Conservation (phyloP, 2,329 filamentous ascomycete genomes). For the Thermomyces lanuginosus region DNA sequence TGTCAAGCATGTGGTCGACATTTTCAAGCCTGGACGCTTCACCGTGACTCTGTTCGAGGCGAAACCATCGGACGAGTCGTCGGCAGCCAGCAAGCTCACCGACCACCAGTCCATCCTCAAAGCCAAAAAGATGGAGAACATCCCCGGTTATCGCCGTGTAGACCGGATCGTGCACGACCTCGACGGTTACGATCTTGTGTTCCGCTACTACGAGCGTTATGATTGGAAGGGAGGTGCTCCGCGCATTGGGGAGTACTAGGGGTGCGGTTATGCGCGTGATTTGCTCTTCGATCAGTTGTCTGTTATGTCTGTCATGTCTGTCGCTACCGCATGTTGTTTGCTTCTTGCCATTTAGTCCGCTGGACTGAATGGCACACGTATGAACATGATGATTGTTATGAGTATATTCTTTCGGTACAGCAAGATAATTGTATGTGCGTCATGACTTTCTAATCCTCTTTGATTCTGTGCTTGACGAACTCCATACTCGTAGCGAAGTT, state of each 20-base stretch:
- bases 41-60: slow-evolving; percentile 93
- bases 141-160: slow-evolving; percentile 72
- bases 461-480: too few species aligned
- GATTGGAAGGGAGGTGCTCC: slow-evolving; percentile 56
- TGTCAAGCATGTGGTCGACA: slow-evolving; percentile 81
- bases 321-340: too few species aligned
- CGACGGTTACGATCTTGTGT: slow-evolving; percentile 92
- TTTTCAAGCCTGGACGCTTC: slow-evolving; percentile 96
- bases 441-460: too few species aligned
- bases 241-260: slow-evolving; percentile 39
- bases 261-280: too few species aligned
- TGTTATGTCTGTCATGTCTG: slow-evolving; percentile 1
- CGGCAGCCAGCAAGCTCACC: slow-evolving; percentile 25
- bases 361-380: too few species aligned
- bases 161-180: slow-evolving; percentile 95
- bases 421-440: too few species aligned
- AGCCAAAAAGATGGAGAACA: slow-evolving; percentile 49
- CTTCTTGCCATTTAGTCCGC: too few species aligned
- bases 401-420: too few species aligned
- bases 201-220: slow-evolving; percentile 86
- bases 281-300: slow-evolving; percentile 7
- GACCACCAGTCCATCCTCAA: slow-evolving; percentile 29
- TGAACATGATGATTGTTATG: too few species aligned
- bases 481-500: too few species aligned
- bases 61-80: slow-evolving; percentile 41